Evolutionary conservation across 1,139 yeast species (phyloP), one percentile per base, ranked within the genome.

Genomic region (Yamadazyma atmosphaerica): DNA sequence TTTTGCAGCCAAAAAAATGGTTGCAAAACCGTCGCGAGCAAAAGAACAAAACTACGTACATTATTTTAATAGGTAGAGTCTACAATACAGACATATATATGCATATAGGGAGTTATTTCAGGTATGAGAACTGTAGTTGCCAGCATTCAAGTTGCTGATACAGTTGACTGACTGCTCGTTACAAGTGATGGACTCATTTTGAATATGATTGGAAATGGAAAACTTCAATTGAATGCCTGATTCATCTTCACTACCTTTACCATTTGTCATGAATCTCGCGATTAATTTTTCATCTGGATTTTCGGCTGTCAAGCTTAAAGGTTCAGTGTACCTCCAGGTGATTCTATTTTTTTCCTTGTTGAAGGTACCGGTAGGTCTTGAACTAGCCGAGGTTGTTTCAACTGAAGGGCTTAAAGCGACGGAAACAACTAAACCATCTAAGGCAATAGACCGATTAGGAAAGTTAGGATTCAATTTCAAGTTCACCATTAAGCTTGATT

Each of bases 281-380:
- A 84, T 79, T 35, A 84, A 65, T 52, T 82, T 76, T 50, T 80
- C 81, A 50, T 81, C 87, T 1, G 52, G 47, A 6, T 40, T 43
- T 7, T 47, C 51, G 11, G 60, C 46, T 19, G 60, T 53, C 41
- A 81, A 68, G 6, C 53, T 56, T 19, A 84, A 52, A 3, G 84
- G 79, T 25, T 68, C 64, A 24, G 63, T 61, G 54, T 77, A 81
- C 56, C 86, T 77, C 96, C 97, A 89, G 1, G 92, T 84, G 41
- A 90, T 83, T 61, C 96, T 79, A 51, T 81, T 85, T 55, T 80
- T 82, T 34, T 87, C 96, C 56, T 79, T 83, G 61, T 83, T 87
- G 68, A 88, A 88, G 1, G 94, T 78, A 36, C 96, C 98, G 41
- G 86, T 82, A 3, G 98, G 98, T 55, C 86, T 86, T 10, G 95